Evolutionary conservation across 371 early-diverging fungal species (phyloP).

Genomic region (Mycotypha africana): DNA sequence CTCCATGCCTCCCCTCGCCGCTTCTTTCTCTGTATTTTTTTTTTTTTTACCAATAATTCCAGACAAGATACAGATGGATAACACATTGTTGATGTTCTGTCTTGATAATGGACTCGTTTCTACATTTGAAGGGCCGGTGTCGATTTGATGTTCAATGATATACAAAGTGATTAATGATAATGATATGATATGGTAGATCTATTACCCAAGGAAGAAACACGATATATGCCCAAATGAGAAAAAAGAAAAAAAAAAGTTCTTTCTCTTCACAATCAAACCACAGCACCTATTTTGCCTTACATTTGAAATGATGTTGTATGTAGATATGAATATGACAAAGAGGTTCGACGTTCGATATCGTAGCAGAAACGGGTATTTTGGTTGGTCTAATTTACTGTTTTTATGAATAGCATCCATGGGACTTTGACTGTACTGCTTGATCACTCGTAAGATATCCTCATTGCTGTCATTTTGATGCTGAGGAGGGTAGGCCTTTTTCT

Average conservation of each 20-base stretch:
- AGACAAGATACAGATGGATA: no score
- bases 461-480: conserved; percentile 4
- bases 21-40: no score
- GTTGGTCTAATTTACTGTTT: neutral
- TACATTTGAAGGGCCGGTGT: no score
- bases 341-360: conserved; percentile 10
- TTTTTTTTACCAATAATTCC: no score
- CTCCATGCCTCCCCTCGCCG: no score
- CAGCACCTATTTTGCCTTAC: conserved; percentile 1
- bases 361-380: neutral
- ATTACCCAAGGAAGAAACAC: neutral
- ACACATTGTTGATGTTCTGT: no score
- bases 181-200: no score
- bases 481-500: no score
- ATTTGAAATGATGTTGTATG: conserved; percentile 3
- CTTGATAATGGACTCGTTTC: no score
- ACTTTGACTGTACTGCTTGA: conserved; percentile 6
- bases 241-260: neutral
- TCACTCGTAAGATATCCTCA: conserved; percentile 6
- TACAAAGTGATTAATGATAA: no score
- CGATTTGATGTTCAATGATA: no score
- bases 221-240: neutral
- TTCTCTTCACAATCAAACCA: no score
- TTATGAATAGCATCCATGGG: neutral
- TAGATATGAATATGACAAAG: conserved; percentile 1